Conservation (phyloP, 2,329 filamentous ascomycete genomes). For the Arthroderma uncinatum region DNA sequence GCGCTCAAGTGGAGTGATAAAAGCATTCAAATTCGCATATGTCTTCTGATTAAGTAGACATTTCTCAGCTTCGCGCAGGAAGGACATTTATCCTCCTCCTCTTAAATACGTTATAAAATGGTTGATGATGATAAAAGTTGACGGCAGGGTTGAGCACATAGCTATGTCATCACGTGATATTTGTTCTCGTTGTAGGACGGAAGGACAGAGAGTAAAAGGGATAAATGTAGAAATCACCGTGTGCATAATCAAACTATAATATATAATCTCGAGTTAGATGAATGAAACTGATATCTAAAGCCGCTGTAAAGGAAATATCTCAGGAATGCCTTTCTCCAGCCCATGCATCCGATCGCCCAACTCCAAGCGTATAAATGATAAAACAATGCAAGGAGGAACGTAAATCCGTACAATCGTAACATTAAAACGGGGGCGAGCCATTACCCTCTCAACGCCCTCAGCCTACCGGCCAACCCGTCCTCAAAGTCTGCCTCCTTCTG, state of each 20-base stretch:
- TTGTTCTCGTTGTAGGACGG: too few species aligned
- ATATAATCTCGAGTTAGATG: neutral
- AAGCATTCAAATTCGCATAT: constrained; percentile 29
- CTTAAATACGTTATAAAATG: neutral
- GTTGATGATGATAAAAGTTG: neutral
- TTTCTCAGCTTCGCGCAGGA: constrained; percentile 35
- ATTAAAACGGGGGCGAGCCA: constrained; percentile 4
- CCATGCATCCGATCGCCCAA: neutral
- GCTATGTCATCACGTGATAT: neutral
- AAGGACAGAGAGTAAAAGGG: too few species aligned
- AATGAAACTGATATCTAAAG: neutral
- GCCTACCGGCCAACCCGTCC: constrained; percentile 32
- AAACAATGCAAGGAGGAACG: neutral
- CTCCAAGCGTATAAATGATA: neutral
- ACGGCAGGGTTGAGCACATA: neutral
- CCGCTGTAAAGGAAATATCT: neutral
- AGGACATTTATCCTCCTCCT: constrained; percentile 29
- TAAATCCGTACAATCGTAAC: neutral
- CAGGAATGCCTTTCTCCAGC: neutral
- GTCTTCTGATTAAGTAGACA: constrained; percentile 33
- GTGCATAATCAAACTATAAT: neutral
- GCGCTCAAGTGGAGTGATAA: constrained; percentile 30
- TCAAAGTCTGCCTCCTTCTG: constrained; percentile 29
- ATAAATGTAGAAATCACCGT: too few species aligned
- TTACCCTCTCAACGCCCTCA: constrained; percentile 32